Evolutionary conservation across 495 filamentous ascomycete genomes (phyloP), one percentile per base, ranked within the genome.

Genomic region (Lentithecium fluviatile): DNA sequence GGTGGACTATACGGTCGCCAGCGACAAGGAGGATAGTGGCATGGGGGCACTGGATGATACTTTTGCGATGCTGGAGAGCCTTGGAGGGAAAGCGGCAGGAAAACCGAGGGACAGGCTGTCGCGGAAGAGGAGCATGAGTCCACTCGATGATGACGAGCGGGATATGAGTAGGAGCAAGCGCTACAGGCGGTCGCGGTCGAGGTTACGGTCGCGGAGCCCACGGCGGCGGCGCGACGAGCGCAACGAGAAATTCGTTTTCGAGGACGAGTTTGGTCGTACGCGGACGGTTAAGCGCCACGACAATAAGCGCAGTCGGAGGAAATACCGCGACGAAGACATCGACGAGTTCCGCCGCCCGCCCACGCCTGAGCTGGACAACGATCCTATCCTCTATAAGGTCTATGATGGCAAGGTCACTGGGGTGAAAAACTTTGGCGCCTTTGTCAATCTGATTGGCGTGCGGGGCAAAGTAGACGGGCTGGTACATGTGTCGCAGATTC

Each of bases 401-500:
- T 98, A 98, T 69, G 84, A 90, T 68, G 94, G 94, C 15, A 83
- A 84, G 59, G 87, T 97, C 42, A 96, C 90, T 2, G 91, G 91
- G 0, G 79, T 97, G 29, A 97, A 96, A 70, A 89, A 96, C 64
- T 98, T 97, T 75, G 94, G 94, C 34, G 90, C 87, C 12, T 98
- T 98, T 73, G 91, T 98, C 50, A 97, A 93, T 66, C 74, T 98
- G n/a, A 78, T 84, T 66, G 89, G 90, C 23, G 86, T 98, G 3
- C 84, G 79, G 70, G 90, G 92, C 15, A 95, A 91, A 70, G 87
- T 95, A 21, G 92, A 96, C 68, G 94, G 94, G 2, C 80, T 98
- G 69, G 93, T 97, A 6, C 94, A 98, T 73, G 83, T 98, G n/a
- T 95, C 93, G 29, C 88, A 88, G n/a, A 88, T 97, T 77, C 84